These are phyloP conservation scores for Parathielavia hyrcaniae DNA, from an alignment of 495 filamentous ascomycete genomes.

Conservation along the genomic window DNA sequence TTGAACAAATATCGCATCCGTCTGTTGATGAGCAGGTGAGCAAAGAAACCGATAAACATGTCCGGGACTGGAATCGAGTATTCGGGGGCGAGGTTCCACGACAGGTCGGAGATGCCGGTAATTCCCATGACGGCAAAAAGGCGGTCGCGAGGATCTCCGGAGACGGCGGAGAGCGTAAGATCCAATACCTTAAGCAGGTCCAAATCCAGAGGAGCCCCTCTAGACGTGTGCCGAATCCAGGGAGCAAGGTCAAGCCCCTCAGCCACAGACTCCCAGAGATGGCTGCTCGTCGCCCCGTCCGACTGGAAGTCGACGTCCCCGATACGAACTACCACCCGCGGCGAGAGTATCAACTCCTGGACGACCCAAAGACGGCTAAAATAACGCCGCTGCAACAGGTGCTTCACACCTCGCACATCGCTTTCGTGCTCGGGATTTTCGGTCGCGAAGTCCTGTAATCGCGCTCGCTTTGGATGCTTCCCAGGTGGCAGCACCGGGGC, in stretches of 20 bases:
- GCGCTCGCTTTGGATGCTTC: neutral
- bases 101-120: neutral
- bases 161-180: neutral
- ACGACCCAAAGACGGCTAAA: conserved; percentile 31
- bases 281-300: neutral
- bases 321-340: conserved; percentile 20
- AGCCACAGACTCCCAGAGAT: neutral
- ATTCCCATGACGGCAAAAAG: neutral
- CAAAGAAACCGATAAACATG: neutral
- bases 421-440: too few relatives aligned
- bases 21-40: neutral
- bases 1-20: neutral
- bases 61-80: conserved; percentile 2
- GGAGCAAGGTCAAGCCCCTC: neutral
- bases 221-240: neutral
- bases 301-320: conserved; percentile 19
- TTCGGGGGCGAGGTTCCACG: neutral
- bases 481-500: neutral
- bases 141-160: neutral
- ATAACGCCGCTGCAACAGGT: conserved; percentile 21
- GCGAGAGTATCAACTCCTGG: conserved; percentile 26
- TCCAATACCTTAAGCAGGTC: neutral
- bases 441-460: neutral
- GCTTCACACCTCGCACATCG: neutral
- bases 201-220: neutral